phyloP scores from a whole-genome alignment of 2,329 filamentous ascomycete species.

The Fonsecaea monophora region DNA sequence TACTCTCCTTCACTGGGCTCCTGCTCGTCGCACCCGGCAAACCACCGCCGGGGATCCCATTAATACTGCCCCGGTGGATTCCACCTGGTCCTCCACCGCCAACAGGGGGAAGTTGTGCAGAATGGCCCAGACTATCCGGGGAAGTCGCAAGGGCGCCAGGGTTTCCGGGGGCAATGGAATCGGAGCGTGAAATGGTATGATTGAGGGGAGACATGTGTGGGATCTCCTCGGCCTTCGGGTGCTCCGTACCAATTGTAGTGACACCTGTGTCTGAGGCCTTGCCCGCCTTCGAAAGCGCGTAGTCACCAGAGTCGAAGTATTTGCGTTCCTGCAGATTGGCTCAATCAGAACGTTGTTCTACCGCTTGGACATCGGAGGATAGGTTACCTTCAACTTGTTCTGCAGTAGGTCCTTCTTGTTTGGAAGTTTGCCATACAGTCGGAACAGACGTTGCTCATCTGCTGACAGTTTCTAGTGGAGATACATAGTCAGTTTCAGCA shows the following conservation, averaged over 20 bases:
- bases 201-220: constrained; percentile 78
- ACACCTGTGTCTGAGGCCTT: constrained; percentile 94
- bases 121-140: constrained; percentile 41
- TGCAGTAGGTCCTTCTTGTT: constrained; percentile 95
- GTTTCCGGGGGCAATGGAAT: constrained; percentile 41
- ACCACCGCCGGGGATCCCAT: constrained; percentile 48
- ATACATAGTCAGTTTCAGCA: constrained; percentile 8
- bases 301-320: constrained; percentile 97
- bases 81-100: constrained; percentile 27
- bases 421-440: constrained; percentile 96
- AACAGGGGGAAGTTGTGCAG: neutral
- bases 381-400: constrained; percentile 85
- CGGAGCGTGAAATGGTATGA: constrained; percentile 50
- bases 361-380: neutral
- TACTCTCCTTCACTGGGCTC: constrained; percentile 89
- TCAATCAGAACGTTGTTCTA: constrained; percentile 5
- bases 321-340: constrained; percentile 74
- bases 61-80: constrained; percentile 54
- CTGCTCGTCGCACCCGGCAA: constrained; percentile 60
- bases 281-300: constrained; percentile 94
- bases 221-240: constrained; percentile 94
- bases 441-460: constrained; percentile 95
- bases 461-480: constrained; percentile 77
- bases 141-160: constrained; percentile 35
- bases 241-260: constrained; percentile 90